A percentile compares a stretch with the other conserved stretches of the same genome.
phyloP scores from a whole-genome alignment of 2,329 filamentous ascomycete species.

The Colletotrichum sp. region DNA sequence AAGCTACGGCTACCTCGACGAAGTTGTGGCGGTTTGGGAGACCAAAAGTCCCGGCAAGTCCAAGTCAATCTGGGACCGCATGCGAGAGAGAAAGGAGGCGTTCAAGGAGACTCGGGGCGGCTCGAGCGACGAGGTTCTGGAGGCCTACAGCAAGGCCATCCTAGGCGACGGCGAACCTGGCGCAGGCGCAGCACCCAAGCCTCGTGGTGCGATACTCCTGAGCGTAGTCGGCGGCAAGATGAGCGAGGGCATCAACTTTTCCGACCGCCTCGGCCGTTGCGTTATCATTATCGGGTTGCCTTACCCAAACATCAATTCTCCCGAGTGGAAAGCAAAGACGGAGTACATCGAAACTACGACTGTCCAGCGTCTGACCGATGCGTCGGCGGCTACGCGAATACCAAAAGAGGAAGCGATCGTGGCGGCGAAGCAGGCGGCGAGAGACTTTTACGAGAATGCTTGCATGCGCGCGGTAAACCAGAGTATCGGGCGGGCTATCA shows the following conservation, averaged over 20 bases:
- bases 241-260: conserved; percentile 98
- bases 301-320: conserved; percentile 87
- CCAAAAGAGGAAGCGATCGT: conserved; percentile 34
- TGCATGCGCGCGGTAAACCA: conserved; percentile 98
- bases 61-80: conserved; percentile 61
- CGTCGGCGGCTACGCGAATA: conserved; percentile 25
- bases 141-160: conserved; percentile 75
- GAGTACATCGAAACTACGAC: conserved; percentile 78
- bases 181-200: background rate
- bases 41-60: conserved; percentile 28
- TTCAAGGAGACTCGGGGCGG: conserved; percentile 63
- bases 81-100: conserved; percentile 64
- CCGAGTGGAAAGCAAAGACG: conserved; percentile 92
- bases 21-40: conserved; percentile 71
- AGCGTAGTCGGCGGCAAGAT: conserved; percentile 94
- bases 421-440: conserved; percentile 60
- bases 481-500: conserved; percentile 89
- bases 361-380: conserved; percentile 36
- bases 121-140: conserved; percentile 72
- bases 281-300: conserved; percentile 92
- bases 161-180: conserved; percentile 38
- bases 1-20: conserved; percentile 88
- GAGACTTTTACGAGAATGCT: conserved; percentile 90
- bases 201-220: conserved; percentile 77
- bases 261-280: conserved; percentile 84